These are phyloP conservation scores for Acorus calamus DNA, from an alignment of 106 monocot genomes.

Conservation along the genomic window DNA sequence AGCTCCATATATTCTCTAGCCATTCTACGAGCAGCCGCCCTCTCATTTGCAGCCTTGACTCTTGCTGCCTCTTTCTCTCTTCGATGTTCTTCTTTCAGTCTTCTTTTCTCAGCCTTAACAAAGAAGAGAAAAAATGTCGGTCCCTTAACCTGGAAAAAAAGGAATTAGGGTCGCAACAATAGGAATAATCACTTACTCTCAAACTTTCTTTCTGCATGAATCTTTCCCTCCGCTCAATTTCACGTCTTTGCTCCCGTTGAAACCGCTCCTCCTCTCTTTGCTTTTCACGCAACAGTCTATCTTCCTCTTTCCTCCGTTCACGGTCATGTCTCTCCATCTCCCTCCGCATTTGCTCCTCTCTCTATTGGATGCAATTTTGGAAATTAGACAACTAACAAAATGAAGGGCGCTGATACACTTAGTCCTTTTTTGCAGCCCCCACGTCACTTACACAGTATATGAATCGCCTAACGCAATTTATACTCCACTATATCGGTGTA, in stretches of 20 bases:
- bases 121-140: neutral
- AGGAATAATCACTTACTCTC: constrained; percentile 28
- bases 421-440: too few species aligned
- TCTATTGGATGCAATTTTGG: constrained; percentile 18
- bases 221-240: constrained; percentile 81
- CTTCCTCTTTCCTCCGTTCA: constrained; percentile 94
- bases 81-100: constrained; percentile 73
- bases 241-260: constrained; percentile 71
- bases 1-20: constrained; percentile 90
- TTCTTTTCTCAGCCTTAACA: constrained; percentile 83
- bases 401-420: too few species aligned
- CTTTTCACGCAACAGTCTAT: constrained; percentile 81
- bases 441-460: too few species aligned
- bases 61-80: constrained; percentile 90
- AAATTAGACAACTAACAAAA: neutral
- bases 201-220: constrained; percentile 66
- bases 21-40: constrained; percentile 87
- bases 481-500: too few species aligned
- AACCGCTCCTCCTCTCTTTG: constrained; percentile 82
- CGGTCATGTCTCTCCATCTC: constrained; percentile 92
- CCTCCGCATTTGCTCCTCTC: constrained; percentile 81
- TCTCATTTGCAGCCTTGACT: constrained; percentile 81
- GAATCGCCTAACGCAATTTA: too few species aligned
- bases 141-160: neutral
- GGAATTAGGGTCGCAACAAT: too few species aligned